Conservation (phyloP, 768 basidiomycete genomes). For the Podaxis mareebaensis region DNA sequence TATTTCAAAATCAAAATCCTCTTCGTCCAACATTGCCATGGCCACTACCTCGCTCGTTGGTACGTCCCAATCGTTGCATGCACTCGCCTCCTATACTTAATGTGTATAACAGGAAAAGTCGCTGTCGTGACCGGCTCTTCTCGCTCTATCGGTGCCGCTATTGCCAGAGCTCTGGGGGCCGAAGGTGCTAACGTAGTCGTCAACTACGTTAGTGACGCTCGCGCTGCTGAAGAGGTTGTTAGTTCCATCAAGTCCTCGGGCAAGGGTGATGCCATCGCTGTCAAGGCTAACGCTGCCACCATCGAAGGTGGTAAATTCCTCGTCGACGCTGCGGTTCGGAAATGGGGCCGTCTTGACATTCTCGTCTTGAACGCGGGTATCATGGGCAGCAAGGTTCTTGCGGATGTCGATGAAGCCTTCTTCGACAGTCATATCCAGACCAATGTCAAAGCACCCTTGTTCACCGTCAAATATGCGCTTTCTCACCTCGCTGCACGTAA, state of each 20-base stretch:
- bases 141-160: conserved; percentile 57
- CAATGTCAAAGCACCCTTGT: conserved; percentile 63
- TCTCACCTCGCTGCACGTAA: conserved; percentile 43
- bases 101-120: conserved; percentile 39
- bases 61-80: not conserved
- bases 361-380: conserved; percentile 59
- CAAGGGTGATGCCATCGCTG: conserved; percentile 46
- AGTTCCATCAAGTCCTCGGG: conserved; percentile 43
- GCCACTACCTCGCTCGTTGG: conserved; percentile 16
- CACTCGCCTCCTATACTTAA: not conserved
- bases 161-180: conserved; percentile 52
- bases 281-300: conserved; percentile 54
- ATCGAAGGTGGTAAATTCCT: conserved; percentile 47
- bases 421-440: conserved; percentile 52
- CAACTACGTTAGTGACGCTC: conserved; percentile 47
- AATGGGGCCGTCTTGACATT: conserved; percentile 56
- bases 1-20: conserved; percentile 7
- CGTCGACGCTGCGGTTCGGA: conserved; percentile 46
- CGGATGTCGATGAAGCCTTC: conserved; percentile 50
- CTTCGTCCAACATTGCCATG: conserved; percentile 4
- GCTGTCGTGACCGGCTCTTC: conserved; percentile 65
- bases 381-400: conserved; percentile 52
- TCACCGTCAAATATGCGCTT: conserved; percentile 50
- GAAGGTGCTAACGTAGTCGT: conserved; percentile 60
- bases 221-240: conserved; percentile 49